These are phyloP conservation scores for Saccharomycopsis capsularis DNA, from an alignment of 805 yeast genomes.

Conservation along the genomic window DNA sequence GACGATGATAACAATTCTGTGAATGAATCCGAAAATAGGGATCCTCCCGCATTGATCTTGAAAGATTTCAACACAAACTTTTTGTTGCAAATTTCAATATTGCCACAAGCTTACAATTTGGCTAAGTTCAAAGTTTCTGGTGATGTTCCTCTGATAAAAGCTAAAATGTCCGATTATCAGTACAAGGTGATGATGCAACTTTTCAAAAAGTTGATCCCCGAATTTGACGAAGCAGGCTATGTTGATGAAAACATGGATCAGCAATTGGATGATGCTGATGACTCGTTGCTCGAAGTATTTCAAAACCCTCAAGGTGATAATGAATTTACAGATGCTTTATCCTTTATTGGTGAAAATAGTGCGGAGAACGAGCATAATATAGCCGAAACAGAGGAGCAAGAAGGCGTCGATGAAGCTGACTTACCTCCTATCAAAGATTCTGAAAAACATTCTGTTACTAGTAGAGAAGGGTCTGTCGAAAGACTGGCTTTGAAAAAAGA, in stretches of 20 bases:
- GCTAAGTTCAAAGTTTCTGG: slow-evolving; percentile 72
- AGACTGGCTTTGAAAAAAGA: background rate
- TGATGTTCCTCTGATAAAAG: slow-evolving; percentile 61
- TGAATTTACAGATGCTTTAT: slow-evolving; percentile 21
- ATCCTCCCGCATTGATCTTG: slow-evolving; percentile 46
- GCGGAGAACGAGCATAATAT: slow-evolving; percentile 14
- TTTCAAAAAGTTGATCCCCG: slow-evolving; percentile 64
- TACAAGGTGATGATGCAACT: slow-evolving; percentile 82
- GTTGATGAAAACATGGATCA: slow-evolving; percentile 30
- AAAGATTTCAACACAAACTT: slow-evolving; percentile 72
- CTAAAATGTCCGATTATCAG: slow-evolving; percentile 80
- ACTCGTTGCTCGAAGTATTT: slow-evolving; percentile 14
- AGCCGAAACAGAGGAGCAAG: slow-evolving; percentile 16
- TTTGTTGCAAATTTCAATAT: slow-evolving; percentile 71
- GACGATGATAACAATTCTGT: slow-evolving; percentile 24
- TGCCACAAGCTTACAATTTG: slow-evolving; percentile 70
- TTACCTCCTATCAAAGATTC: too few species aligned
- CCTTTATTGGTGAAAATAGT: slow-evolving; percentile 11
- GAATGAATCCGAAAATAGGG: background rate
- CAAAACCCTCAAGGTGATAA: slow-evolving; percentile 19
- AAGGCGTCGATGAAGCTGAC: slow-evolving; percentile 2
- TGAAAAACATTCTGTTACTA: background rate
- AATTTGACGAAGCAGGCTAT: slow-evolving; percentile 21
- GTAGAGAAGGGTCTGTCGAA: background rate
- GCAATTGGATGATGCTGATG: slow-evolving; percentile 5